Evolutionary conservation across 371 early-diverging fungal species (phyloP).

Genomic region (Mortierella polycephala): DNA sequence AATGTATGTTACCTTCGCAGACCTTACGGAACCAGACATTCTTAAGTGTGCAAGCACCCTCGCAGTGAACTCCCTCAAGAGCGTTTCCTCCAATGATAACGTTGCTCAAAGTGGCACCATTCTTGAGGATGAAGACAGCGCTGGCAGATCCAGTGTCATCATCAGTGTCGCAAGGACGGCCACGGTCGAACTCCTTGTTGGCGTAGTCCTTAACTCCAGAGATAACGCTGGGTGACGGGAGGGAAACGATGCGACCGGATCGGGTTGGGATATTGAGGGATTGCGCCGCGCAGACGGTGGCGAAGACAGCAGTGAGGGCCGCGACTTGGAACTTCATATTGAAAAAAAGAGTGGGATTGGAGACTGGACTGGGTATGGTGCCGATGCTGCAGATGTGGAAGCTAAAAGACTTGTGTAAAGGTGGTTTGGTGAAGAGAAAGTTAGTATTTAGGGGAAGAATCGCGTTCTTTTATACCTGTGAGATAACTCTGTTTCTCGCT

Average conservation of each 20-base stretch:
- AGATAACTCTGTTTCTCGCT: no score
- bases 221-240: slow-evolving; percentile 15
- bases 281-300: slow-evolving; percentile 8
- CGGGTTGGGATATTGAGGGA: slow-evolving; percentile 16
- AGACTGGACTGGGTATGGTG: no score
- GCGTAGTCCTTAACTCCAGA: slow-evolving; percentile 10
- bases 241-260: slow-evolving; percentile 5
- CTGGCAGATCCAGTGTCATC: slow-evolving; percentile 13
- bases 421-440: not conserved
- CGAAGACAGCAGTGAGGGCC: slow-evolving; percentile 10
- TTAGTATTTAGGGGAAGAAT: not conserved
- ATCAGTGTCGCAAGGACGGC: slow-evolving; percentile 12
- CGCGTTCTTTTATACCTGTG: slow-evolving; percentile 8
- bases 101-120: slow-evolving; percentile 20
- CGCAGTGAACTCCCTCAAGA: slow-evolving; percentile 19
- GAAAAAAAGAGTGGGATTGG: not conserved
- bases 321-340: slow-evolving; percentile 16
- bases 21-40: slow-evolving; percentile 19
- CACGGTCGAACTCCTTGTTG: slow-evolving; percentile 15
- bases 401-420: not conserved
- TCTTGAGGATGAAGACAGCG: slow-evolving; percentile 18
- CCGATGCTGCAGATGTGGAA: not conserved
- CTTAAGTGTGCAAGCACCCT: slow-evolving; percentile 17
- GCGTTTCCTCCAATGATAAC: slow-evolving; percentile 14
- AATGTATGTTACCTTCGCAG: slow-evolving; percentile 5